Conservation (phyloP, 495 filamentous ascomycete genomes). For the Penicillium paxilli region DNA sequence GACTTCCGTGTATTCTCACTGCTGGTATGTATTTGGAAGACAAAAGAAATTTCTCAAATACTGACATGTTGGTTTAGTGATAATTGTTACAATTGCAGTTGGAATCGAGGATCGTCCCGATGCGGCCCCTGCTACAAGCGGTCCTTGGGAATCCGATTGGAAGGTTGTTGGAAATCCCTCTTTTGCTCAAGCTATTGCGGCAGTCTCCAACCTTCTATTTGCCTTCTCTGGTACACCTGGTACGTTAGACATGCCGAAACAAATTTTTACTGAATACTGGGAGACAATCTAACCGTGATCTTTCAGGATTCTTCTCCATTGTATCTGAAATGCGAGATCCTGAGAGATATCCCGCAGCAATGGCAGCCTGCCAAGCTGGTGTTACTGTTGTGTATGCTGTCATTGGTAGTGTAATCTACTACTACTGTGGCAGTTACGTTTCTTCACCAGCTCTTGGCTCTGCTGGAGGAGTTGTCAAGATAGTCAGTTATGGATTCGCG, state of each 20-base stretch:
- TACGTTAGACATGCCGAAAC: neutral
- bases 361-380: constrained; percentile 40
- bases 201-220: constrained; percentile 65
- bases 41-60: constrained; percentile 9
- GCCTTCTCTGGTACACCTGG: constrained; percentile 56
- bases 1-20: constrained; percentile 30
- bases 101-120: constrained; percentile 43
- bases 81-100: constrained; percentile 65
- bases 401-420: constrained; percentile 65
- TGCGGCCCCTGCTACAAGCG: constrained; percentile 18
- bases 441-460: constrained; percentile 67
- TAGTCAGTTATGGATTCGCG: constrained; percentile 69
- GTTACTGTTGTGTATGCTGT: constrained; percentile 62
- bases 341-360: constrained; percentile 54
- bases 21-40: constrained; percentile 17
- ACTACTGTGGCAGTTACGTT: constrained; percentile 64
- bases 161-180: constrained; percentile 21
- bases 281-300: neutral
- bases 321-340: constrained; percentile 73
- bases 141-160: constrained; percentile 23
- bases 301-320: constrained; percentile 60
- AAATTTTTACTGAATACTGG: neutral
- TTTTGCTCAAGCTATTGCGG: constrained; percentile 45
- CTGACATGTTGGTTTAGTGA: constrained; percentile 53
- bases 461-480: constrained; percentile 58